These are phyloP conservation scores for Panicum miliaceum DNA, from an alignment of 176 grass and related monocot genomes.

Conservation along the genomic window DNA sequence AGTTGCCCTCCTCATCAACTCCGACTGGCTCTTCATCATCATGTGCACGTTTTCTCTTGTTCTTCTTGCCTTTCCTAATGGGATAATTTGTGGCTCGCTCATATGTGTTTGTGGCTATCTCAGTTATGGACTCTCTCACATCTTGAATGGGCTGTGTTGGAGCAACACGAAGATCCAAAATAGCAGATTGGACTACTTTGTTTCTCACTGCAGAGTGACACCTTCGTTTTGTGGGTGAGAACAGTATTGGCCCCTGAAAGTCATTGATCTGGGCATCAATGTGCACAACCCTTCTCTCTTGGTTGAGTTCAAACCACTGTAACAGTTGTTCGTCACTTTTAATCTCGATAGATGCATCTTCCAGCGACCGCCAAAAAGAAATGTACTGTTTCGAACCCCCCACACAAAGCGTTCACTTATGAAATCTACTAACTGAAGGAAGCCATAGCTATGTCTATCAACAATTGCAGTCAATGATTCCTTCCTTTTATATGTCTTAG, in stretches of 20 bases:
- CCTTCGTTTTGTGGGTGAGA: neutral
- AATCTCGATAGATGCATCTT: neutral
- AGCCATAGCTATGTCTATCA: neutral
- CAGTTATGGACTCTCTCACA: neutral
- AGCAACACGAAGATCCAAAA: neutral
- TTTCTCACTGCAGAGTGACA: neutral
- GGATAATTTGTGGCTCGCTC: neutral
- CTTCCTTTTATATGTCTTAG: neutral
- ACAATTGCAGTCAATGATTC: neutral
- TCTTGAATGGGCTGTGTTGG: neutral
- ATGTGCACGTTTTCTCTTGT: no score
- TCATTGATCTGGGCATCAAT: neutral
- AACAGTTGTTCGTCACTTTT: neutral
- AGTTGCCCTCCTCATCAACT: no score
- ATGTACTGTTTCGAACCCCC: neutral
- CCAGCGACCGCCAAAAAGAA: neutral
- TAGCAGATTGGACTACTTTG: neutral
- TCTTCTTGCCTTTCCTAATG: neutral
- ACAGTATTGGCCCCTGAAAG: neutral
- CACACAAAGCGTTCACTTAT: neutral
- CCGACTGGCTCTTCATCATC: no score
- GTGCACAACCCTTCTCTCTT: neutral
- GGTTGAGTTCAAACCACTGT: neutral
- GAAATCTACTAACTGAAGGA: neutral
- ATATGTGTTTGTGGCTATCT: neutral